These are phyloP conservation scores for Fusarium continuum DNA, from an alignment of 2,329 filamentous ascomycete species.

Conservation along the genomic window DNA sequence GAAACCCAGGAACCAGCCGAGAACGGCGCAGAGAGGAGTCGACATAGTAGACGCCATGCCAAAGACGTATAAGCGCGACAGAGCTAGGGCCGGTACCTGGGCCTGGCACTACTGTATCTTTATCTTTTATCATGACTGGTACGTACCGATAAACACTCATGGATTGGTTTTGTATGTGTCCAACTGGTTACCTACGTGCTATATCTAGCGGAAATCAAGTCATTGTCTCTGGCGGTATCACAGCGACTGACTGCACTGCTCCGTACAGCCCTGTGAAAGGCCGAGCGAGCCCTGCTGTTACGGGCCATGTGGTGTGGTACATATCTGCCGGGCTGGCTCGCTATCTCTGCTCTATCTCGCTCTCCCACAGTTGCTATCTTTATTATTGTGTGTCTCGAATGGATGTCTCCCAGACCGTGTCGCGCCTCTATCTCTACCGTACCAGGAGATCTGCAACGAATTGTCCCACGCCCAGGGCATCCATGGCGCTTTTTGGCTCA, in stretches of 20 bases:
- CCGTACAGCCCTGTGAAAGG: slow-evolving; percentile 27
- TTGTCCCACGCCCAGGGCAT: slow-evolving; percentile 24
- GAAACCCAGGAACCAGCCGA: slow-evolving; percentile 36
- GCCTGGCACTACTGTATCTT: slow-evolving; percentile 36
- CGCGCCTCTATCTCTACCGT: slow-evolving; percentile 25
- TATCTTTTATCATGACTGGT: slow-evolving; percentile 31
- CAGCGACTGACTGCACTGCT: slow-evolving; percentile 15
- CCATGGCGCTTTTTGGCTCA: slow-evolving; percentile 28
- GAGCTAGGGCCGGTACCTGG: slow-evolving; percentile 35
- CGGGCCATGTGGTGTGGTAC: too few relatives aligned
- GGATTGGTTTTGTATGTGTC: slow-evolving; percentile 39
- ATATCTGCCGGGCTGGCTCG: too few relatives aligned
- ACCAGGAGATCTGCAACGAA: slow-evolving; percentile 25
- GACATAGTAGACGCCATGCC: slow-evolving; percentile 17
- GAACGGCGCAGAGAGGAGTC: slow-evolving; percentile 32
- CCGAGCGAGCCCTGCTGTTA: slow-evolving; percentile 1
- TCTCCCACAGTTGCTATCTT: slow-evolving; percentile 23
- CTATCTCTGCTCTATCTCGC: slow-evolving; percentile 25
- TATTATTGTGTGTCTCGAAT: slow-evolving; percentile 18
- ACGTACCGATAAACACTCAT: slow-evolving; percentile 42
- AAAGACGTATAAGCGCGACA: slow-evolving; percentile 7
- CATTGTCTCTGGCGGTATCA: slow-evolving; percentile 24
- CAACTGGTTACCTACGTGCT: slow-evolving; percentile 39
- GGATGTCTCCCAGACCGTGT: not conserved
- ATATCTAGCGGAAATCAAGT: slow-evolving; percentile 14